Base-by-base conservation (phyloP, 495 filamentous ascomycete genomes). In the Achaetomiella virescens region DNA sequence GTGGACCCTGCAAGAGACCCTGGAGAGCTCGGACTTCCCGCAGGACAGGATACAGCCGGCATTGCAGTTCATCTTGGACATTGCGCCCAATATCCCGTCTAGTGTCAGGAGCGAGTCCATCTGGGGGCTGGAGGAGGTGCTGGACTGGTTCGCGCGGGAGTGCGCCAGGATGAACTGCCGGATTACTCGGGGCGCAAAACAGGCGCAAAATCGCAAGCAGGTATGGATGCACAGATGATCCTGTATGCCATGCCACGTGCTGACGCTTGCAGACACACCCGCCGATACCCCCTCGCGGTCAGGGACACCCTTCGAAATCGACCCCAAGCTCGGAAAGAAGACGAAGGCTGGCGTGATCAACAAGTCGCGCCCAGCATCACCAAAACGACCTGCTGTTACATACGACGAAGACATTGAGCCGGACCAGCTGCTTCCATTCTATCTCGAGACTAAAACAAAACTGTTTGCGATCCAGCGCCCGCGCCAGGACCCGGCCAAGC, bases 91-190 rank as follows among this genome's bases (percentile, higher is more conserved):
- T 57, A 73, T 82, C 11, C 67, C 66, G 20, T 59, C 68, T 31
- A 73, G 73, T 8, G 72, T 60, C 59, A 87, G 84, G 56, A 54
- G 66, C 24, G 89, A 93, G 38, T 69, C 75, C 5, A 78, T 89
- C 11, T 95, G 90, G 86, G 91, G 91, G 18, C 71, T 97, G 44
- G 86, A 93, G 54, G 90, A 93, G 66, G 80, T 82, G n/a, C 60
- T 97, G 27, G 88, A 95, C 61, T 96, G 88, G 89, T 74, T 97
- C 18, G 88, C 89, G 20, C 73, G 87, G 57, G 79, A 90, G 60
- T 86, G 82, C 62, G 71, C 78, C 15, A 72, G 74, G 78, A 81
- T 6, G 85, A 92, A 62, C 78, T 93, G 29, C 84, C 85, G 2
- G 81, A 83, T 44, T 92, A 91, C 69, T 83, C 83, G 9, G 73